phyloP scores from a whole-genome alignment of 352 stramenopile genomes.

The Phytophthora multivora region DNA sequence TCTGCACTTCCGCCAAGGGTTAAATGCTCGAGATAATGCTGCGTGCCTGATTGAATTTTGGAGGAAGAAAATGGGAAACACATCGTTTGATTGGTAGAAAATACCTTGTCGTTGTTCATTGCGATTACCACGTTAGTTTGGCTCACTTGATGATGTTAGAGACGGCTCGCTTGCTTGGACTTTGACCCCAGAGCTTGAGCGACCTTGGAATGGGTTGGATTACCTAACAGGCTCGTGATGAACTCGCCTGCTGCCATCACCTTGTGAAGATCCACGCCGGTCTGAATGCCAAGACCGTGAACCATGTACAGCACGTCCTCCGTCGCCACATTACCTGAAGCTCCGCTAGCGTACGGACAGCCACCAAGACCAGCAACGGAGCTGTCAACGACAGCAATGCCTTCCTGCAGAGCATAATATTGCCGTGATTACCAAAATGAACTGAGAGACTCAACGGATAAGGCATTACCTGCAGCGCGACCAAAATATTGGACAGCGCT shows the following conservation, averaged over 20 bases:
- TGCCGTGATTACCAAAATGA: not conserved
- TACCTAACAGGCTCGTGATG: conserved; percentile 85
- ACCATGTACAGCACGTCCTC: conserved; percentile 99
- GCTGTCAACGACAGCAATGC: conserved; percentile 93
- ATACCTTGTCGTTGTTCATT: not conserved
- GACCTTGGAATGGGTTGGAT: conserved; percentile 88
- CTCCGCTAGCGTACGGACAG: conserved; percentile 96
- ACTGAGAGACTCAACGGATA: conserved; percentile 1
- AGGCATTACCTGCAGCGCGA: conserved; percentile 73
- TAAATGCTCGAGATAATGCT: too few relatives aligned
- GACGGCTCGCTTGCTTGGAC: conserved; percentile 34
- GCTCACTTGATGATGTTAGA: conserved; percentile 39
- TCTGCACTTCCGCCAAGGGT: not conserved
- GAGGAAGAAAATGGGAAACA: not conserved
- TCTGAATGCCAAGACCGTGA: conserved; percentile 94
- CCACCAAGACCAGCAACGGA: conserved; percentile 95
- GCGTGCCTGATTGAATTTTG: not conserved
- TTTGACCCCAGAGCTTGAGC: conserved; percentile 62
- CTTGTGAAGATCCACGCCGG: conserved; percentile 93
- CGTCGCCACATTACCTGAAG: conserved; percentile 96
- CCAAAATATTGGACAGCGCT: conserved; percentile 95
- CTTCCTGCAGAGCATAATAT: conserved; percentile 62
- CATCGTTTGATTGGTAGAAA: conserved; percentile 28
- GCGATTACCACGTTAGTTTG: conserved; percentile 9
- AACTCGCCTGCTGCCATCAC: conserved; percentile 91